These are phyloP conservation scores for Huntiella bhutanensis DNA, from an alignment of 2,329 filamentous ascomycete species.

Conservation along the genomic window DNA sequence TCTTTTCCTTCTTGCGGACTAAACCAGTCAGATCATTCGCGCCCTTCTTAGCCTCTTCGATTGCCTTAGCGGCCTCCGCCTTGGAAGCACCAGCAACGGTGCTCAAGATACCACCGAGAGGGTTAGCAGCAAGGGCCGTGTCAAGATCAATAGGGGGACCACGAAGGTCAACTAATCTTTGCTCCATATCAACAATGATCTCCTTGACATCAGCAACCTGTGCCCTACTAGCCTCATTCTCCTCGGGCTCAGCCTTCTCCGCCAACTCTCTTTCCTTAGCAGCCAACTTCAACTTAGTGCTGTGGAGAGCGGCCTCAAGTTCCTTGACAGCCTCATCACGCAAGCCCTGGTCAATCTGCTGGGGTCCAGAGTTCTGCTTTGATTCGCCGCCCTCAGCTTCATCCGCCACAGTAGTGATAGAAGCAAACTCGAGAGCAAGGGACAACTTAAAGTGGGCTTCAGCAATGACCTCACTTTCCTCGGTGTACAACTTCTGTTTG, in stretches of 20 bases:
- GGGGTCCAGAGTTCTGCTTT: conserved; percentile 20
- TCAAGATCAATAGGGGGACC: conserved; percentile 41
- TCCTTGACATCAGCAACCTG: conserved; percentile 58
- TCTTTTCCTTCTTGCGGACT: conserved; percentile 42
- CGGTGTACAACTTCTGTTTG: conserved; percentile 59
- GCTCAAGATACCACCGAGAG: conserved; percentile 40
- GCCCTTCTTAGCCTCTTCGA: conserved; percentile 53
- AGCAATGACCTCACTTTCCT: conserved; percentile 69
- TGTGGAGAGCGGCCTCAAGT: conserved; percentile 55
- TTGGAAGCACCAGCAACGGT: conserved; percentile 43
- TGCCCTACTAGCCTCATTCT: conserved; percentile 42
- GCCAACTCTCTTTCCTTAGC: conserved; percentile 49
- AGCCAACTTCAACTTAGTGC: conserved; percentile 50
- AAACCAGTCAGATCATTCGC: conserved; percentile 59
- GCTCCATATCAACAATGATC: conserved; percentile 61
- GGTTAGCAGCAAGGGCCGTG: conserved; percentile 31
- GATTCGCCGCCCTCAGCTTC: conserved; percentile 25
- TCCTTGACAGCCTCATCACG: conserved; percentile 52
- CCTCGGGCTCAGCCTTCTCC: conserved; percentile 42
- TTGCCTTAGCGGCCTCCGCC: conserved; percentile 39
- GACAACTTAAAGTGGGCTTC: conserved; percentile 96
- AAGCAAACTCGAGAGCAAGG: conserved; percentile 83
- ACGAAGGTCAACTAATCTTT: conserved; percentile 51
- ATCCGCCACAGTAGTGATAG: conserved; percentile 44
- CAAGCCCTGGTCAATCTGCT: conserved; percentile 45